phyloP scores from a whole-genome alignment of 768 basidiomycete genomes.

The Asterophora lycoperdoides region DNA sequence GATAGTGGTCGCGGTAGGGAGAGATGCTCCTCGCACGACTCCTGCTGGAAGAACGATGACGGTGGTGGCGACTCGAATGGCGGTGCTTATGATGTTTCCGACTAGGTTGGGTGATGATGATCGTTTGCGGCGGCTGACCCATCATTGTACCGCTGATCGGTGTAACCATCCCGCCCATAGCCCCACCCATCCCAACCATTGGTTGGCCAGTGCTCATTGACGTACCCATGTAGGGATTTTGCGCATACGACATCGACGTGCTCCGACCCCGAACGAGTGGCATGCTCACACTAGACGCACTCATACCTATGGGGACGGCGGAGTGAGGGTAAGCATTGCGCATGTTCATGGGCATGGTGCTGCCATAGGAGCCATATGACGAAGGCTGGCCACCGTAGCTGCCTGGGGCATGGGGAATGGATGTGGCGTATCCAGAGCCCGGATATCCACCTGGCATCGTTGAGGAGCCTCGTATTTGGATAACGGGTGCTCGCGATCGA shows the following conservation, averaged over 20 bases:
- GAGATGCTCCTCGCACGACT: conserved; percentile 24
- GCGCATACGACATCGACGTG: conserved; percentile 33
- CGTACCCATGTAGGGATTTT: conserved; percentile 20
- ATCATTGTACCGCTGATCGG: conserved; percentile 11
- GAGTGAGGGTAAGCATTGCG: conserved; percentile 22
- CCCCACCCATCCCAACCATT: no score
- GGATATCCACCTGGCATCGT: conserved; percentile 8
- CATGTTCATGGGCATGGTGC: conserved; percentile 16
- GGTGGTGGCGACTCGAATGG: conserved; percentile 1
- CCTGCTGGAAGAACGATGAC: conserved; percentile 19
- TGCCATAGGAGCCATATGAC: conserved; percentile 22
- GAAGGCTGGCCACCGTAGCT: conserved; percentile 10
- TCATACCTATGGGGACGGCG: conserved; percentile 19
- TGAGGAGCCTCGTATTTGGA: conserved; percentile 16
- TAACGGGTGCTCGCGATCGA: conserved; percentile 29
- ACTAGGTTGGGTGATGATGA: conserved; percentile 26
- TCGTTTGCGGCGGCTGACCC: conserved; percentile 20
- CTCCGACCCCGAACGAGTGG: conserved; percentile 28
- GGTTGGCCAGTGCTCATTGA: conserved; percentile 13
- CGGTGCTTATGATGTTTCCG: conserved; percentile 27
- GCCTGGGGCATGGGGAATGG: conserved; percentile 10
- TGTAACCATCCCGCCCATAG: no score
- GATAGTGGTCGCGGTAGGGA: conserved; percentile 17
- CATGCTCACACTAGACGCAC: conserved; percentile 21
- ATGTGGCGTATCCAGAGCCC: conserved; percentile 11